Evolutionary conservation across 2,329 filamentous ascomycete species (phyloP).

Genomic region (Diplocarpon mali): DNA sequence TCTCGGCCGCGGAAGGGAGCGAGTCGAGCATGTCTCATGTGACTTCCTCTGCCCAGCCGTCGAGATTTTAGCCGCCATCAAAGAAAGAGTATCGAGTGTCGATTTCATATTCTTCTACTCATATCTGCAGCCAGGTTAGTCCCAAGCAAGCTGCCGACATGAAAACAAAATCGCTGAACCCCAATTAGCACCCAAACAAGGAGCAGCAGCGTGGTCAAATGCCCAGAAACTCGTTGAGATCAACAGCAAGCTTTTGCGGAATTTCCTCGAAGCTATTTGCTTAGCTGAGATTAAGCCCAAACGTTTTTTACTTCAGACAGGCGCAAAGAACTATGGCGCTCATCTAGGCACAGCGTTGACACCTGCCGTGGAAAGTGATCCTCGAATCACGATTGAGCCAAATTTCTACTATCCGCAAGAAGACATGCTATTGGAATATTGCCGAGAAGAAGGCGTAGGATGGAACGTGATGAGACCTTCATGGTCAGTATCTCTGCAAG

Average conservation of each 20-base stretch:
- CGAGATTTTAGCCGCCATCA: background rate
- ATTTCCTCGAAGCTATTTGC: slow-evolving; percentile 3
- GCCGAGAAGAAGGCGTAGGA: slow-evolving; percentile 25
- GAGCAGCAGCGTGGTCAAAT: slow-evolving; percentile 1
- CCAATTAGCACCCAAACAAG: background rate
- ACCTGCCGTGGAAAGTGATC: slow-evolving; percentile 36
- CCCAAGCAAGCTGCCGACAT: too few species aligned
- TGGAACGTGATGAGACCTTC: slow-evolving; percentile 40
- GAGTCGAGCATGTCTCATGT: background rate
- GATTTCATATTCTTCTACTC: background rate
- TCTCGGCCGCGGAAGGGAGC: background rate
- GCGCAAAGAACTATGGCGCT: slow-evolving; percentile 25
- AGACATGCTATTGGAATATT: slow-evolving; percentile 35
- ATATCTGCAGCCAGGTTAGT: background rate
- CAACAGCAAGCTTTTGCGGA: slow-evolving; percentile 1
- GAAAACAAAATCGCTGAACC: too few species aligned
- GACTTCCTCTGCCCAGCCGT: background rate
- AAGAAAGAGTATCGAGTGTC: background rate
- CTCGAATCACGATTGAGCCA: slow-evolving; percentile 32
- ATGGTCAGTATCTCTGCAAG: slow-evolving; percentile 6
- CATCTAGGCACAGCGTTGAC: slow-evolving; percentile 25
- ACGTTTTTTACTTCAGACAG: slow-evolving; percentile 22
- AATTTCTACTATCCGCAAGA: slow-evolving; percentile 48
- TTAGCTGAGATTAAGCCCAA: slow-evolving; percentile 2
- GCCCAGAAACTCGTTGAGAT: slow-evolving; percentile 1